phyloP scores from a whole-genome alignment of 202 grass and related monocot species.

The Miscanthus sacchariflorus region DNA sequence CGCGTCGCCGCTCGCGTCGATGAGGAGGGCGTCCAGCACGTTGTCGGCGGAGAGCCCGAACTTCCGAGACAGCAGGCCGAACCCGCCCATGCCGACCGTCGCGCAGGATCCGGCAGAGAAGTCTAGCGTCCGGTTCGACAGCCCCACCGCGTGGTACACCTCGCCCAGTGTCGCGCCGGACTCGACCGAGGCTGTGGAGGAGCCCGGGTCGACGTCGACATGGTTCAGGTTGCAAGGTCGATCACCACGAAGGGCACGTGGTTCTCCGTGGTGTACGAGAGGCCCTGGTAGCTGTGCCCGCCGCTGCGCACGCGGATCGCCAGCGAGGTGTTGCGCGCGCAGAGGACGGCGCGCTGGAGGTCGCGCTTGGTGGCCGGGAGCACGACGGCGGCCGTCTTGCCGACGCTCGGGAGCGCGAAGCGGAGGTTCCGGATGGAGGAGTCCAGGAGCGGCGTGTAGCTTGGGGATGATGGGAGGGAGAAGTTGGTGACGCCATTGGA shows the following conservation, averaged over 20 bases:
- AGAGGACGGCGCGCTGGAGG: conserved; percentile 48
- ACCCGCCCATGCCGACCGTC: neutral
- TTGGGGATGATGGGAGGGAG: conserved; percentile 42
- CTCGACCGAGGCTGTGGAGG: neutral
- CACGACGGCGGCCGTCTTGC: conserved; percentile 51
- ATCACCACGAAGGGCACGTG: conserved; percentile 40
- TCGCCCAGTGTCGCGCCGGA: neutral
- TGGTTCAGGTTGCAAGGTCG: neutral
- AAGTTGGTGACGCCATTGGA: conserved; percentile 60
- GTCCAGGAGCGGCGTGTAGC: conserved; percentile 46
- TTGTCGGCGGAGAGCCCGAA: neutral
- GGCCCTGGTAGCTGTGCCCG: conserved; percentile 68
- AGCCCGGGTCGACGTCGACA: neutral
- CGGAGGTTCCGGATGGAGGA: conserved; percentile 75
- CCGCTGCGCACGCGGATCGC: conserved; percentile 67
- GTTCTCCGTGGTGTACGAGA: conserved; percentile 52
- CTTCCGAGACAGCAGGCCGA: neutral
- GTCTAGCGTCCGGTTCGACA: neutral
- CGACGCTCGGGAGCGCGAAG: conserved; percentile 37
- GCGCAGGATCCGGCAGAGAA: neutral
- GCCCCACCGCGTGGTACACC: neutral
- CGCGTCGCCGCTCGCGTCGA: neutral
- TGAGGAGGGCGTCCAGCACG: neutral
- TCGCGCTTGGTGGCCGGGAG: conserved; percentile 39
- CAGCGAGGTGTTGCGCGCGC: conserved; percentile 32